These are phyloP conservation scores for Boletus insuetus DNA, from an alignment of 768 basidiomycete species.

Conservation along the genomic window DNA sequence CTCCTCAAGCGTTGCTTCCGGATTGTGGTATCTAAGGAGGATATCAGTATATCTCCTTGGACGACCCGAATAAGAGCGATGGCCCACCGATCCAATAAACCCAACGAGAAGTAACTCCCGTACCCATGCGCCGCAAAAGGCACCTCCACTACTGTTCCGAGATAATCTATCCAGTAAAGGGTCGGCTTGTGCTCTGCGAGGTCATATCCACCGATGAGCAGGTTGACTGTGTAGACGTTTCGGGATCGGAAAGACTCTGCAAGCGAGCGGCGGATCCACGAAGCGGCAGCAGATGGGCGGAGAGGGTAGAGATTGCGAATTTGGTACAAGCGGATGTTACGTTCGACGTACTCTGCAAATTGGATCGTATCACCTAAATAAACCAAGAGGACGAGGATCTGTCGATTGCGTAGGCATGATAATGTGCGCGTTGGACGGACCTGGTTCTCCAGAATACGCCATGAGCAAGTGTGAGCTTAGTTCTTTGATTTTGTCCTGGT, in stretches of 20 bases:
- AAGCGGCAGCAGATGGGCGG: constrained; percentile 85
- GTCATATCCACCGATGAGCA: constrained; percentile 93
- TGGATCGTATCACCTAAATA: constrained; percentile 87
- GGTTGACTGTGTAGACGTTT: constrained; percentile 85
- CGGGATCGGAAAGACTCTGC: constrained; percentile 88
- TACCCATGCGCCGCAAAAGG: constrained; percentile 97
- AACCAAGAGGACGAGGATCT: not conserved
- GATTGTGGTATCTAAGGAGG: constrained; percentile 77
- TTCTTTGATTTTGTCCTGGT: constrained; percentile 95
- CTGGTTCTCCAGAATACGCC: constrained; percentile 94
- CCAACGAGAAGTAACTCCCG: constrained; percentile 87
- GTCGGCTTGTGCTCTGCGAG: constrained; percentile 66
- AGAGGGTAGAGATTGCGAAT: constrained; percentile 91
- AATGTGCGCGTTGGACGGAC: constrained; percentile 35
- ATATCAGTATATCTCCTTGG: not conserved
- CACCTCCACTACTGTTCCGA: constrained; percentile 84
- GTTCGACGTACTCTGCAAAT: constrained; percentile 94
- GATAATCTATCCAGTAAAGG: constrained; percentile 95
- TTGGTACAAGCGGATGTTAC: constrained; percentile 93
- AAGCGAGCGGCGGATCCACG: constrained; percentile 91
- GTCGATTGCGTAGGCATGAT: not conserved
- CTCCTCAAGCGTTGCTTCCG: constrained; percentile 80
- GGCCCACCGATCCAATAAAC: constrained; percentile 83
- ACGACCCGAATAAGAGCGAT: not conserved
- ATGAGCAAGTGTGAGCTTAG: constrained; percentile 90